phyloP scores from a whole-genome alignment of 2,329 filamentous ascomycete species.

The Aphanocladium album region DNA sequence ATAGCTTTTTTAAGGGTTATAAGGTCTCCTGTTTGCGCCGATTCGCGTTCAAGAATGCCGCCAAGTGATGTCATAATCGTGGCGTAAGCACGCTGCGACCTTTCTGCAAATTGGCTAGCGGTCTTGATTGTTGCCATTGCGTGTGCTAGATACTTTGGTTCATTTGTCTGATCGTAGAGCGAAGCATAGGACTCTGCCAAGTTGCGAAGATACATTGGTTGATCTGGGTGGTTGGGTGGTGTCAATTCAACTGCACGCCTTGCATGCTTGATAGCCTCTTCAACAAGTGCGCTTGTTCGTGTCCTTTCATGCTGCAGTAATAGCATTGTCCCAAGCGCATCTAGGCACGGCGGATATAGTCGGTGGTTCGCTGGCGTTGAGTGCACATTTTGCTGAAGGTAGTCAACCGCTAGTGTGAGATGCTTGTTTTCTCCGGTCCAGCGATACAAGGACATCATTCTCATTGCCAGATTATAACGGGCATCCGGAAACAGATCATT shows the following conservation, averaged over 20 bases:
- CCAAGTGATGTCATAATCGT: background rate
- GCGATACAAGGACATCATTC: background rate
- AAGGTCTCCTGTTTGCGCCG: background rate
- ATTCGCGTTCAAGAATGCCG: background rate
- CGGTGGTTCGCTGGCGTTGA: background rate
- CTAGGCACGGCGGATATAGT: background rate
- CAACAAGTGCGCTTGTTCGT: background rate
- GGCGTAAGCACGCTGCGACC: background rate
- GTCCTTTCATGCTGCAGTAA: slow-evolving; percentile 1
- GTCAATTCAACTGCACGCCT: background rate
- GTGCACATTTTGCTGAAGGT: background rate
- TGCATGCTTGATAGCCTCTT: background rate
- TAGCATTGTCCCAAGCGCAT: background rate
- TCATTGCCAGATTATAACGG: background rate
- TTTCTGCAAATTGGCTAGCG: background rate
- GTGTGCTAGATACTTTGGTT: background rate
- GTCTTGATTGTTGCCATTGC: background rate
- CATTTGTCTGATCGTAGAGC: background rate
- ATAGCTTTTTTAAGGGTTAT: background rate
- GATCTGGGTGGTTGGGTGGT: background rate
- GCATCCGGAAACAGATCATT: background rate
- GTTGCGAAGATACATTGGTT: background rate
- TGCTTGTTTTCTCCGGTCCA: background rate
- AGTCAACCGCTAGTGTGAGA: background rate
- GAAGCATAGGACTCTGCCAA: background rate